These are phyloP conservation scores for Colletotrichum abscissum DNA, from an alignment of 2,329 filamentous ascomycete genomes.

Conservation along the genomic window DNA sequence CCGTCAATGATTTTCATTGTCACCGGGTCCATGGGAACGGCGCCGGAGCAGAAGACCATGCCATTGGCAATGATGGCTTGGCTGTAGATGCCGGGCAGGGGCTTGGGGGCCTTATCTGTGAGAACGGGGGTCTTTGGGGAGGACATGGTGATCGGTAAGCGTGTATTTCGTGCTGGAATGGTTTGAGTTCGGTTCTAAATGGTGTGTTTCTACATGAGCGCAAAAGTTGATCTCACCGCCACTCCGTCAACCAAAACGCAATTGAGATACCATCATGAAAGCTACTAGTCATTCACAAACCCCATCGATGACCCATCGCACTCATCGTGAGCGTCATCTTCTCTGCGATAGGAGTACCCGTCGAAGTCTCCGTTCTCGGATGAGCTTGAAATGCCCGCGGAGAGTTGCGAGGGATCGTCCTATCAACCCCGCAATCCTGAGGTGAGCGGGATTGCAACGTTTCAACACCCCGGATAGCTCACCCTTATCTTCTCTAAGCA, in stretches of 20 bases:
- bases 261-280: neutral
- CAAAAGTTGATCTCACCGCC: neutral
- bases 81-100: constrained; percentile 52
- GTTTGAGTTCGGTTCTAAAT: no score
- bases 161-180: neutral
- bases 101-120: constrained; percentile 54
- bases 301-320: neutral
- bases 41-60: constrained; percentile 78
- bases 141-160: constrained; percentile 9
- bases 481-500: neutral
- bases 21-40: constrained; percentile 73
- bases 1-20: constrained; percentile 70
- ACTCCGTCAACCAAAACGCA: neutral
- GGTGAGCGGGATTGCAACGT: neutral
- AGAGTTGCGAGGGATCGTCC: neutral
- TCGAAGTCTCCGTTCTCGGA: constrained; percentile 3
- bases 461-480: neutral
- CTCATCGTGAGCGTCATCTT: neutral
- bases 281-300: neutral
- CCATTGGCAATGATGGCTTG: constrained; percentile 75
- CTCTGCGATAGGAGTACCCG: neutral
- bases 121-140: constrained; percentile 48
- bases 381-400: neutral
- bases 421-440: constrained; percentile 11
- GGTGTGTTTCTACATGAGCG: neutral